phyloP scores from a whole-genome alignment of 2,329 filamentous ascomycete genomes.

The Stachybotrys echinatus region DNA sequence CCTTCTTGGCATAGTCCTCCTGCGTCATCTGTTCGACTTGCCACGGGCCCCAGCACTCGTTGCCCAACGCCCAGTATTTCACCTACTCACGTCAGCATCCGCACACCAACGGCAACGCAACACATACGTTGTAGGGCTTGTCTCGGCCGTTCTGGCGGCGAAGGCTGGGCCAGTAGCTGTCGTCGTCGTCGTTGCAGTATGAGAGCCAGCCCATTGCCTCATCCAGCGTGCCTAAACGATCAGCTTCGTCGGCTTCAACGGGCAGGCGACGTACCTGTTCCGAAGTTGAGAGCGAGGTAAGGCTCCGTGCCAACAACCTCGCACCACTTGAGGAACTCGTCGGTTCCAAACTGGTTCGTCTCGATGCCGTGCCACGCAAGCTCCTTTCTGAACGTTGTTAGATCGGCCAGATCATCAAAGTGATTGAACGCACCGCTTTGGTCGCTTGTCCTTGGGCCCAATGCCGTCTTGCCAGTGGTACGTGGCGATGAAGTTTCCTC shows the following conservation, averaged over 20 bases:
- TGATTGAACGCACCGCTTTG: constrained; percentile 19
- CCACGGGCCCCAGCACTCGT: constrained; percentile 63
- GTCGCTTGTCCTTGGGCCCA: constrained; percentile 64
- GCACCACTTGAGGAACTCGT: constrained; percentile 81
- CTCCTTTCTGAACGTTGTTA: constrained; percentile 41
- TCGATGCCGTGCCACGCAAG: constrained; percentile 73
- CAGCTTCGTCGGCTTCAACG: background rate
- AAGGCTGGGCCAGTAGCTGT: constrained; percentile 76
- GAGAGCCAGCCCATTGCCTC: constrained; percentile 67
- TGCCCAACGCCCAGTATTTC: constrained; percentile 80
- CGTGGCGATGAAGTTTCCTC: constrained; percentile 79
- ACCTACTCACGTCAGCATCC: constrained; percentile 26
- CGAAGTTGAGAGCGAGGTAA: constrained; percentile 74
- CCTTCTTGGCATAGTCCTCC: constrained; percentile 61
- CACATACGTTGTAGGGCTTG: constrained; percentile 58
- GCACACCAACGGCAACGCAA: background rate
- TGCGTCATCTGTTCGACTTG: constrained; percentile 63
- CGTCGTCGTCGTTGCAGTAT: constrained; percentile 70
- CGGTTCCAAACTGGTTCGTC: constrained; percentile 73
- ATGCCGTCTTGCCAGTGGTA: constrained; percentile 82
- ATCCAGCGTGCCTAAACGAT: constrained; percentile 24
- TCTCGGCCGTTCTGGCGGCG: constrained; percentile 67
- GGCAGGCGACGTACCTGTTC: constrained; percentile 51
- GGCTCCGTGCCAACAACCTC: constrained; percentile 65
- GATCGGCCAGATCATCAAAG: background rate